These are phyloP conservation scores for Penicillium canescens DNA, from an alignment of 495 filamentous ascomycete species.

Conservation along the genomic window DNA sequence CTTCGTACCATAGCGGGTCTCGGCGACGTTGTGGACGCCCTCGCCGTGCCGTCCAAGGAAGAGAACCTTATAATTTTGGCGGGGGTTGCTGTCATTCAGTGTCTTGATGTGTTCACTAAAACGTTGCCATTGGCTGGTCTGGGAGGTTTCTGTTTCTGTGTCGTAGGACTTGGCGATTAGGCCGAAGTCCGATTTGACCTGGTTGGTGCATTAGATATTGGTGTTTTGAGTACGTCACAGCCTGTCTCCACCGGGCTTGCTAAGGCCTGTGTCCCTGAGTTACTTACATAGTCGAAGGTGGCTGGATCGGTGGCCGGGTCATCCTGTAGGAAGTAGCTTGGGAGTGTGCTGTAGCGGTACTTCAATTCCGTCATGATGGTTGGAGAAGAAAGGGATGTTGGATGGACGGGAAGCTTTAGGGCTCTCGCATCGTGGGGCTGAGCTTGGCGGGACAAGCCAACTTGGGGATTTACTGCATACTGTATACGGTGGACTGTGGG, in stretches of 20 bases:
- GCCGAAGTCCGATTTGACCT: constrained; percentile 61
- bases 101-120: constrained; percentile 55
- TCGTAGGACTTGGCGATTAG: constrained; percentile 57
- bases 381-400: background rate
- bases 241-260: background rate
- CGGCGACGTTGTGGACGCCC: constrained; percentile 69
- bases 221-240: background rate
- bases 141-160: constrained; percentile 13
- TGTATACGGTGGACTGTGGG: no score
- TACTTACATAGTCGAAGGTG: constrained; percentile 68
- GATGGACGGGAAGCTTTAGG: background rate
- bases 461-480: no score
- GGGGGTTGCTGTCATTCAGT: constrained; percentile 48
- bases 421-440: no score
- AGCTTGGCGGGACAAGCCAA: no score
- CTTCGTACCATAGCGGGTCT: constrained; percentile 63
- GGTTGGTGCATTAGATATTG: background rate
- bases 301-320: constrained; percentile 60
- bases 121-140: constrained; percentile 62
- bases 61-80: constrained; percentile 63
- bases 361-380: constrained; percentile 3
- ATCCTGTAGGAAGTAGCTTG: constrained; percentile 74
- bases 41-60: constrained; percentile 74
- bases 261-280: background rate
- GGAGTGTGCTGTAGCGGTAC: constrained; percentile 40